A percentile compares a stretch with the other conserved stretches of the same genome.
Conservation (phyloP, 257 asterid species). For the Solanum chmielewskii region DNA sequence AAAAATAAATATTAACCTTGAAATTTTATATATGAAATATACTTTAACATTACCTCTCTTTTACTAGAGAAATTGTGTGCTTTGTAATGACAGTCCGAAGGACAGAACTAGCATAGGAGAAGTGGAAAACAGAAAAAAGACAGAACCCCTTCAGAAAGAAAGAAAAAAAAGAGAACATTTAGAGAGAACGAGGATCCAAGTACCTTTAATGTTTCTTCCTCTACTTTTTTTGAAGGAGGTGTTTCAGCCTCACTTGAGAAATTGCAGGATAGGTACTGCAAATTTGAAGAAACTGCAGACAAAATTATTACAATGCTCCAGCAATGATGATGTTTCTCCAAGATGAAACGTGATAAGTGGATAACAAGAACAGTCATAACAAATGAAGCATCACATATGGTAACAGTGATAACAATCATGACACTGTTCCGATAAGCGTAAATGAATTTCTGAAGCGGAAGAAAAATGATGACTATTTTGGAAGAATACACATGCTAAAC, state of each 20-base stretch:
- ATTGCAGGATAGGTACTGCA: slow-evolving; percentile 36
- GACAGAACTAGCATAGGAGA: not conserved
- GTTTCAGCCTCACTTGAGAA: slow-evolving; percentile 26
- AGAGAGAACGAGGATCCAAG: not conserved
- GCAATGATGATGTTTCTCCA: not conserved
- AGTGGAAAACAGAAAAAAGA: not conserved
- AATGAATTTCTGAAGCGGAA: not conserved
- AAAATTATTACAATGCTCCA: not conserved
- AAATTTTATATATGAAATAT: not conserved
- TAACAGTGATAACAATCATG: not conserved
- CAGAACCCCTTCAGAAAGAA: not conserved
- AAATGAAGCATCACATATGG: not conserved
- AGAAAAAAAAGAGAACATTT: not conserved
- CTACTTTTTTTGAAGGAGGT: slow-evolving; percentile 33
- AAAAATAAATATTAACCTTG: not conserved
- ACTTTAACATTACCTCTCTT: not conserved
- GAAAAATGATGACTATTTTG: not conserved
- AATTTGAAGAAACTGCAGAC: not conserved
- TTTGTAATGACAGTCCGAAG: not conserved
- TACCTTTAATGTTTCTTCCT: slow-evolving; percentile 55
- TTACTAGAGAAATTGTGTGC: not conserved
- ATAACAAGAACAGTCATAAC: not conserved
- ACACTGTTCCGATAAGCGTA: not conserved
- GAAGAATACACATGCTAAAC: not conserved
- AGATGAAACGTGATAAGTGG: not conserved